Conservation (phyloP, 352 stramenopile species). For the Stephanocyclus meneghinianus region DNA sequence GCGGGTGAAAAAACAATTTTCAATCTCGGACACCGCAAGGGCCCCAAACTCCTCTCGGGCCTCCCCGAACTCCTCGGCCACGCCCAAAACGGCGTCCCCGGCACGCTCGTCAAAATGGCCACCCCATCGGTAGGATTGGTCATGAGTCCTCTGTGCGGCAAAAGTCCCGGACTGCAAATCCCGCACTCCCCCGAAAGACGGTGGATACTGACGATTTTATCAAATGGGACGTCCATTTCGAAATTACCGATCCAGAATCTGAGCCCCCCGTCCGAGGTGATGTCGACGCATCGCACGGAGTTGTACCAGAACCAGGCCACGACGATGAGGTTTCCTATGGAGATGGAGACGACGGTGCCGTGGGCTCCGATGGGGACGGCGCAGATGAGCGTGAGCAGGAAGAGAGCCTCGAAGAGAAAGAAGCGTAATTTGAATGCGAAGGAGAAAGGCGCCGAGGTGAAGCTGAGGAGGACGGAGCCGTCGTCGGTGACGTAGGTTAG, state of each 20-base stretch:
- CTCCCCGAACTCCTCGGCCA: constrained; percentile 77
- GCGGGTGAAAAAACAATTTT: constrained; percentile 78
- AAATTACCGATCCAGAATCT: constrained; percentile 84
- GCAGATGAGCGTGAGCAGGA: constrained; percentile 65
- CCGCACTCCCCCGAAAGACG: constrained; percentile 47
- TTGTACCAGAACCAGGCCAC: constrained; percentile 84
- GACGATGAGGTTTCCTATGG: constrained; percentile 71
- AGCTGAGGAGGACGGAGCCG: constrained; percentile 73
- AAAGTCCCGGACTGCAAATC: constrained; percentile 31
- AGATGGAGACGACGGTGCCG: constrained; percentile 73
- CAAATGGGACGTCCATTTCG: constrained; percentile 80
- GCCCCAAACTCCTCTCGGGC: constrained; percentile 67
- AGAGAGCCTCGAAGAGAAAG: constrained; percentile 75
- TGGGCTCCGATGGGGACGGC: constrained; percentile 76
- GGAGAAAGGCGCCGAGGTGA: constrained; percentile 77
- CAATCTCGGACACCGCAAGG: constrained; percentile 70
- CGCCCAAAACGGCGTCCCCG: constrained; percentile 76
- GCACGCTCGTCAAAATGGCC: constrained; percentile 75
- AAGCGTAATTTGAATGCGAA: constrained; percentile 78
- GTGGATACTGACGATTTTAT: constrained; percentile 77
- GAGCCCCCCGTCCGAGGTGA: constrained; percentile 72
- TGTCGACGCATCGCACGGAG: constrained; percentile 76
- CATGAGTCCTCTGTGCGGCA: constrained; percentile 72
- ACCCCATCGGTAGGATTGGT: constrained; percentile 73
- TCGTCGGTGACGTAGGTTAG: constrained; percentile 83